Evolutionary conservation across 345 rosid genomes (phyloP), one percentile per base, ranked within the genome.

Genomic region (Linum tenue): DNA sequence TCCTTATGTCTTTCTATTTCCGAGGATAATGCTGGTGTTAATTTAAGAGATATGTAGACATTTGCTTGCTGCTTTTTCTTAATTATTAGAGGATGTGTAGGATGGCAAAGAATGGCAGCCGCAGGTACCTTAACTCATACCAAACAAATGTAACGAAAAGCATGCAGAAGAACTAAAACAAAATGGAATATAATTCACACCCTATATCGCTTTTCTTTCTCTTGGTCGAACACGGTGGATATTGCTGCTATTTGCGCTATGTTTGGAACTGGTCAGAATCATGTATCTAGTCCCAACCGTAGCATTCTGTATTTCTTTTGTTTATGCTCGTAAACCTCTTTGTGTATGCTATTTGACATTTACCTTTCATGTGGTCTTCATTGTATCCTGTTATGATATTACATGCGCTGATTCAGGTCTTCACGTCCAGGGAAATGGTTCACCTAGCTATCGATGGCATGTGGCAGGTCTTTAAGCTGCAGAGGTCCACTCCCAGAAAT

Each of bases 381-480:
- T 57, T 57, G 15, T 56, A 12, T 56, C 59, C 59, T 12, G n/a
- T 56, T 56, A 15, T 56, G 44, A 56, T 56, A 4, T 16, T 57
- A 31, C 37, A 36, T 67, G 35, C 55, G 61, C 82, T 83, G 69
- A 75, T 75, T 67, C 66, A 59, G 72, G 35, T 67, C 73, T 72
- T 69, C 68, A 64, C 73, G 66, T 79, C 69, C 89, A 95, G 99
- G 97, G 96, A 95, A 78, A 95, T 91, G 96, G 97, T 91, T 77
- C 99, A 95, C 70, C 86, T 95, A 59, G 99, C 99, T 72, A 89
- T 95, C 70, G 99, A 95, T 67, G 97, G 97, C 83, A 95, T 89
- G 92, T 91, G 97, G 99, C 99, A 91, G 78, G 89, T 95, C 73
- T 91, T 91, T 82, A 90, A 90, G 83, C 97, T 90, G 75, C 95